Conservation (phyloP, 148 eudicot genomes). For the Camellia sinensis region DNA sequence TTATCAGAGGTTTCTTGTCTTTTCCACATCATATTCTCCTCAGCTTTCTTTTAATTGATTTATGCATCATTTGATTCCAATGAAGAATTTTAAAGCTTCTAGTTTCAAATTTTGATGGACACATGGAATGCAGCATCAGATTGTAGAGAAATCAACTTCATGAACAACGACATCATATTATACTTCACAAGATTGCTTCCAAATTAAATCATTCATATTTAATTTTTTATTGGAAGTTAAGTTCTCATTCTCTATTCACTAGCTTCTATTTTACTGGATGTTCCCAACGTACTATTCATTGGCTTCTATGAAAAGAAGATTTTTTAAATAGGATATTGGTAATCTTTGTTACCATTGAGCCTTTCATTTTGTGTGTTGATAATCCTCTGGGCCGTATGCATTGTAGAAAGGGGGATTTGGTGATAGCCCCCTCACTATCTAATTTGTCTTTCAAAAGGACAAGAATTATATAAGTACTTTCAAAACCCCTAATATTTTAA, state of each 20-base stretch:
- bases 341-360: conserved; percentile 1
- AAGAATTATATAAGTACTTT: too few species aligned
- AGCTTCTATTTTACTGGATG: neutral
- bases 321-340: neutral
- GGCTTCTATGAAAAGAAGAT: neutral
- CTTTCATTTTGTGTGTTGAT: too few species aligned
- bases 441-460: too few species aligned
- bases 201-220: neutral
- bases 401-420: too few species aligned
- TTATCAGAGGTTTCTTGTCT: conserved; percentile 47
- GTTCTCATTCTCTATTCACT: neutral
- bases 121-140: neutral
- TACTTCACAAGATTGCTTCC: neutral
- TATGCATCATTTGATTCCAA: neutral
- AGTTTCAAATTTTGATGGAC: neutral
- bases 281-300: too few species aligned
- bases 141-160: neutral
- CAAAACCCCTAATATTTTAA: too few species aligned
- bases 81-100: neutral
- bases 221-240: neutral
- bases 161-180: neutral
- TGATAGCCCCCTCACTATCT: too few species aligned
- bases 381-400: neutral
- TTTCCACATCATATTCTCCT: neutral
- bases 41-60: neutral